Evolutionary conservation across 1,284 basidiomycete genomes (phyloP).

Genomic region (Leccinum angustisporum): DNA sequence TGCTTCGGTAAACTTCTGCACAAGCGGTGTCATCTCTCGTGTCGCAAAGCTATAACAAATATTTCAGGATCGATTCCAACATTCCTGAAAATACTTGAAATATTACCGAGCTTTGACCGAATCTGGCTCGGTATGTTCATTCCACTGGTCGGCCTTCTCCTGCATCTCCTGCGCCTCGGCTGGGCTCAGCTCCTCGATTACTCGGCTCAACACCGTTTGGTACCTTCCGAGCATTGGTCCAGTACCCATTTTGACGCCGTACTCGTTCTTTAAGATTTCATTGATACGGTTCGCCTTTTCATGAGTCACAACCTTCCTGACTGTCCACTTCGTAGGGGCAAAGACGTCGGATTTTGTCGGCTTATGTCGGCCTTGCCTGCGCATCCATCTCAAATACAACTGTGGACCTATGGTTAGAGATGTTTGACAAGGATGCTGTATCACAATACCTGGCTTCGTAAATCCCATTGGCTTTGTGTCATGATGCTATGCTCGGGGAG

Average conservation of each 20-base stretch:
- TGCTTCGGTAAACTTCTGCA: not conserved
- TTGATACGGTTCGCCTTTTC: not conserved
- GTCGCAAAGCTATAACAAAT: not conserved
- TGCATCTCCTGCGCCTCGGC: not conserved
- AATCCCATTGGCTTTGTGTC: not conserved
- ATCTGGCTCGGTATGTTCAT: not conserved
- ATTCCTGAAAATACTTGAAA: not conserved
- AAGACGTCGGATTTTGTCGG: not conserved
- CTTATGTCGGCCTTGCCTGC: not conserved
- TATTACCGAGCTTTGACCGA: not conserved
- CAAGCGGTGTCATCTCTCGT: not conserved
- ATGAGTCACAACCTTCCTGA: not conserved
- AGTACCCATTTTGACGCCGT: not conserved
- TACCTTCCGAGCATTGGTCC: not conserved
- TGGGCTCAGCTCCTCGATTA: not conserved
- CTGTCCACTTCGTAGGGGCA: not conserved
- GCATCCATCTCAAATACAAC: not conserved
- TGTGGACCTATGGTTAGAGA: not conserved
- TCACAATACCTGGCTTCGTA: not conserved
- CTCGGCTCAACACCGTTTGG: not conserved
- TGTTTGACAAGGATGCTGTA: not conserved
- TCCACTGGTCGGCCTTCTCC: not conserved
- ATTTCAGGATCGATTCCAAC: not conserved
- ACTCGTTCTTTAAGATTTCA: not conserved
- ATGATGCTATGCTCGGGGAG: not conserved